Conservation (phyloP, 140 eudicot species). For the Senecio squalidus region DNA sequence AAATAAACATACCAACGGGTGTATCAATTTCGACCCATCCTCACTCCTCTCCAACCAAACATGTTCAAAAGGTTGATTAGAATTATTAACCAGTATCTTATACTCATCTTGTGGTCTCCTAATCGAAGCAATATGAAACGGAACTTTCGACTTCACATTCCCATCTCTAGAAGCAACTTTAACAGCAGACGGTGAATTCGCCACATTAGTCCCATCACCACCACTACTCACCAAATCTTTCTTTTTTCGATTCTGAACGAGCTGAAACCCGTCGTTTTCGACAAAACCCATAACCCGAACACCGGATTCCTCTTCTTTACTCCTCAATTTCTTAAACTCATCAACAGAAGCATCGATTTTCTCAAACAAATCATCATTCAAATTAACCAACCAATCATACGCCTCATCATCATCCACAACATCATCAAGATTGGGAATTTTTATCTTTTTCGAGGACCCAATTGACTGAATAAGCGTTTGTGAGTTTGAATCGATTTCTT, state of each 20-base stretch:
- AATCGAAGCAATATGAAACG: conserved; percentile 72
- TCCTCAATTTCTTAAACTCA: conserved; percentile 44
- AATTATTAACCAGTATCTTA: conserved; percentile 74
- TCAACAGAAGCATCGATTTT: conserved; percentile 64
- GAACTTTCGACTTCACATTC: conserved; percentile 59
- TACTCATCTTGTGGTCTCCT: conserved; percentile 84
- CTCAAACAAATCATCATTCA: conserved; percentile 57
- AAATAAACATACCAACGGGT: conserved; percentile 75
- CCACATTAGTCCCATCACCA: neutral
- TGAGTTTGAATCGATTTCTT: conserved; percentile 29
- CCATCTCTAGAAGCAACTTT: conserved; percentile 49
- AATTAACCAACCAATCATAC: conserved; percentile 53
- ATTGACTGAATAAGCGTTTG: conserved; percentile 36
- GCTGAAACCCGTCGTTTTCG: conserved; percentile 69
- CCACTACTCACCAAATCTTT: conserved; percentile 19
- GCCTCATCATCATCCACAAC: conserved; percentile 38
- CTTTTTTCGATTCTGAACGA: conserved; percentile 65
- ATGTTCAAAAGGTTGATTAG: conserved; percentile 76
- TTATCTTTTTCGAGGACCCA: conserved; percentile 33
- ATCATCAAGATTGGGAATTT: conserved; percentile 38
- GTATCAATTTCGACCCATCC: conserved; percentile 72
- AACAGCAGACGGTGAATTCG: conserved; percentile 24
- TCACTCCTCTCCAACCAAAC: conserved; percentile 83
- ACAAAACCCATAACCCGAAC: conserved; percentile 27
- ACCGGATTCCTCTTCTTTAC: conserved; percentile 53